These are phyloP conservation scores for Starmerella sirachaensis DNA, from an alignment of 805 yeast species.

Conservation along the genomic window DNA sequence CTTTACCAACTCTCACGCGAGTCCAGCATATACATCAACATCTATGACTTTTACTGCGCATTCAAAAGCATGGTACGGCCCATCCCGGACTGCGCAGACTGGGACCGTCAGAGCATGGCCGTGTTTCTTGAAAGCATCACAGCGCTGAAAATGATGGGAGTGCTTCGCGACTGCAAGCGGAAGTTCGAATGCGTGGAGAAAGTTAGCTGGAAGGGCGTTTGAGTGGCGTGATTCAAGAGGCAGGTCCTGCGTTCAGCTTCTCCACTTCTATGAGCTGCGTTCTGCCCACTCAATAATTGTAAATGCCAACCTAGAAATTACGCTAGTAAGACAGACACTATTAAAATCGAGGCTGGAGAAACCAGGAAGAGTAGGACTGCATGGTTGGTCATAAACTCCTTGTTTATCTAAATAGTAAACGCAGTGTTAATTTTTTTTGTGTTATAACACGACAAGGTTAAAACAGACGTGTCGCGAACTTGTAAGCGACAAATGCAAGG, in stretches of 20 bases:
- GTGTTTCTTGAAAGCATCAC: conserved; percentile 66
- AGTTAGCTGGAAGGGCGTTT: conserved; percentile 57
- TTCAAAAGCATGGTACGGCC: conserved; percentile 33
- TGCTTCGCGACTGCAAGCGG: conserved; percentile 46
- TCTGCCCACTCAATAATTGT: not conserved
- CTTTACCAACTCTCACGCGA: conserved; percentile 65
- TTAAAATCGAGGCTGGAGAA: too few species aligned
- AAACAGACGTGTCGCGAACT: not conserved
- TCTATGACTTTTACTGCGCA: conserved; percentile 54
- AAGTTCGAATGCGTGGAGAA: conserved; percentile 60
- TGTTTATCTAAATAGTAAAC: too few species aligned
- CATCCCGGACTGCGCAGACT: conserved; percentile 24
- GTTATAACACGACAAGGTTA: not conserved
- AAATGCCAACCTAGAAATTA: too few species aligned
- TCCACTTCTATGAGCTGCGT: not conserved
- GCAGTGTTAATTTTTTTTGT: not conserved
- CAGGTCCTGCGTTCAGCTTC: not conserved
- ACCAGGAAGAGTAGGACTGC: too few species aligned
- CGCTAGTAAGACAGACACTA: too few species aligned
- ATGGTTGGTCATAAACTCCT: too few species aligned
- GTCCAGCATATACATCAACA: conserved; percentile 56
- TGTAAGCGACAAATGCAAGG: conserved; percentile 39
- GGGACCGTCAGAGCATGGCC: conserved; percentile 54
- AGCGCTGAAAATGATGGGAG: conserved; percentile 59
- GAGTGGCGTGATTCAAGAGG: conserved; percentile 2